Conservation (phyloP, 306 rosid genomes). For the Cucurbita maxima region DNA sequence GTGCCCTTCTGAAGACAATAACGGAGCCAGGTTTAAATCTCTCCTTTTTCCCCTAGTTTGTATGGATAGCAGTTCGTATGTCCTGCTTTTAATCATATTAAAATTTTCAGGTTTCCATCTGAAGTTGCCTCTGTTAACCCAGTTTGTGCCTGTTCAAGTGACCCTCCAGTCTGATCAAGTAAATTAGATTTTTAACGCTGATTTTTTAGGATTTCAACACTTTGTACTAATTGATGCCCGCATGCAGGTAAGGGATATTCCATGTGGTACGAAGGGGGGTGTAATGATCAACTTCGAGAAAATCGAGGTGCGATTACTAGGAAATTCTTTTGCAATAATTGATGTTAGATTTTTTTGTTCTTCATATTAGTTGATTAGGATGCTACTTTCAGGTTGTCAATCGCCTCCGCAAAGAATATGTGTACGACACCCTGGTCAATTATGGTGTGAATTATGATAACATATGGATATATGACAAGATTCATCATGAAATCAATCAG, state of each 20-base stretch:
- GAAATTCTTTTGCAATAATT: neutral
- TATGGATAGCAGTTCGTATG: neutral
- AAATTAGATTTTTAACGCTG: neutral
- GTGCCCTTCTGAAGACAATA: constrained; percentile 68
- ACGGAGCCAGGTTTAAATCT: constrained; percentile 57
- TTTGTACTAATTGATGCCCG: neutral
- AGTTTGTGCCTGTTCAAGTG: constrained; percentile 80
- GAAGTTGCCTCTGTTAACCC: constrained; percentile 74
- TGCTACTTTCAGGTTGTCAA: constrained; percentile 59
- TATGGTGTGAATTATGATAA: constrained; percentile 77
- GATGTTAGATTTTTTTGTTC: neutral
- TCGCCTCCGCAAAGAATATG: constrained; percentile 61
- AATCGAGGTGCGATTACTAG: constrained; percentile 47
- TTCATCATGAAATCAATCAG: constrained; percentile 89
- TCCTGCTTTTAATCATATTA: neutral
- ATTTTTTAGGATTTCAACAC: neutral
- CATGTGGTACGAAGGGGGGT: constrained; percentile 94
- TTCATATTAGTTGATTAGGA: constrained; percentile 4
- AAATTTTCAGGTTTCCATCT: constrained; percentile 60
- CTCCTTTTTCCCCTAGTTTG: neutral
- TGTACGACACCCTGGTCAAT: constrained; percentile 59
- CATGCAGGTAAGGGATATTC: constrained; percentile 75
- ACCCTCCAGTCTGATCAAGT: constrained; percentile 83
- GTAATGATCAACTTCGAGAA: constrained; percentile 80
- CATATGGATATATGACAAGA: constrained; percentile 93